Conservation (phyloP, 2,329 filamentous ascomycete genomes). For the Dothideomycetidae sp. region DNA sequence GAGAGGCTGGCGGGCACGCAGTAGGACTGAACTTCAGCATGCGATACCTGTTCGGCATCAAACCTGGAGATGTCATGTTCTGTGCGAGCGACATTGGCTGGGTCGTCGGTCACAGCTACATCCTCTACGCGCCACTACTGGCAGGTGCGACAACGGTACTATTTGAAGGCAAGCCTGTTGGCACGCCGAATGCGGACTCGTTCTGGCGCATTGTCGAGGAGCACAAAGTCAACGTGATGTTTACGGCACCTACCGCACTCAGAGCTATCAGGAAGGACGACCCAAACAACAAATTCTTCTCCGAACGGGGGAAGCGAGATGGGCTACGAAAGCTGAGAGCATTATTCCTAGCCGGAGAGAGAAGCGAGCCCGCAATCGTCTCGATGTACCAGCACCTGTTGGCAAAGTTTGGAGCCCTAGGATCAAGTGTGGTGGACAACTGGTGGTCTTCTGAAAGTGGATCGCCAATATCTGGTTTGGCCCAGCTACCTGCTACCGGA, state of each 20-base stretch:
- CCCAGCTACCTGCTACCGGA: constrained; percentile 48
- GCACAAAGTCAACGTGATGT: constrained; percentile 70
- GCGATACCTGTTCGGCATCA: constrained; percentile 67
- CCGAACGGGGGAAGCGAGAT: constrained; percentile 47
- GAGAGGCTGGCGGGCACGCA: constrained; percentile 74
- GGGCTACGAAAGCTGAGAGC: constrained; percentile 59
- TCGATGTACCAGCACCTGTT: constrained; percentile 67
- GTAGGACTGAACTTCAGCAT: constrained; percentile 74
- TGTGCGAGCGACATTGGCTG: constrained; percentile 81
- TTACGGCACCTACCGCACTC: constrained; percentile 76
- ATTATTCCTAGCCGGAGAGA: constrained; percentile 76
- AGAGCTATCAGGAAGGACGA: constrained; percentile 80
- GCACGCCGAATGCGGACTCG: constrained; percentile 71
- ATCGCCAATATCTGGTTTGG: constrained; percentile 52
- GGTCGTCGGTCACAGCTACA: constrained; percentile 79
- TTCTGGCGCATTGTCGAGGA: constrained; percentile 82
- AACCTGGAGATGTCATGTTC: constrained; percentile 69
- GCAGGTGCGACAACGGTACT: constrained; percentile 74
- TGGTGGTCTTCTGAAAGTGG: constrained; percentile 64
- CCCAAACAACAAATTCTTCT: constrained; percentile 54
- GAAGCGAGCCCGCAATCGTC: constrained; percentile 77
- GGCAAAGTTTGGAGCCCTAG: constrained; percentile 46
- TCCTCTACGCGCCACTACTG: constrained; percentile 75
- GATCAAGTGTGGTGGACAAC: constrained; percentile 52
- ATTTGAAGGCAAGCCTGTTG: constrained; percentile 88